Evolutionary conservation across 176 grass and related monocot species (phyloP).

Genomic region (Oryza longistaminata): DNA sequence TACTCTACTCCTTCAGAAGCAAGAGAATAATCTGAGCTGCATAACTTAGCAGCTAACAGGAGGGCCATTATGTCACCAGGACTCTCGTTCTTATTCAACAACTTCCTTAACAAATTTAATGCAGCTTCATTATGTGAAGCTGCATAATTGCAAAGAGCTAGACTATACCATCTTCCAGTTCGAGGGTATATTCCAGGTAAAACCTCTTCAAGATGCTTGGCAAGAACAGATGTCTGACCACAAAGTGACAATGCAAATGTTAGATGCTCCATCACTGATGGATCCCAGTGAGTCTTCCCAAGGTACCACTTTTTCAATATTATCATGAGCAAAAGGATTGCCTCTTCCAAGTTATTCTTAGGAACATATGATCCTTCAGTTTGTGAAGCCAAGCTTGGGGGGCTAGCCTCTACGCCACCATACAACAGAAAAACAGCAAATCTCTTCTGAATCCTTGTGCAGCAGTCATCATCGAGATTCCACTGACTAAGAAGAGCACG

Average conservation of each 20-base stretch:
- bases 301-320: slow-evolving; percentile 81
- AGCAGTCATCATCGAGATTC: slow-evolving; percentile 91
- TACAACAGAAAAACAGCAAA: slow-evolving; percentile 89
- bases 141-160: slow-evolving; percentile 79
- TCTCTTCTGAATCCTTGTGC: slow-evolving; percentile 86
- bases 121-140: slow-evolving; percentile 63
- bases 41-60: slow-evolving; percentile 88
- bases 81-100: slow-evolving; percentile 76
- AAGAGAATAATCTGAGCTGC: slow-evolving; percentile 57
- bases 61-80: slow-evolving; percentile 72
- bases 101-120: slow-evolving; percentile 82
- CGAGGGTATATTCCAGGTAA: slow-evolving; percentile 85
- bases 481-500: slow-evolving; percentile 90
- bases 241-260: slow-evolving; percentile 88
- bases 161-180: slow-evolving; percentile 77
- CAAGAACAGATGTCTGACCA: slow-evolving; percentile 77
- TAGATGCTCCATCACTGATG: slow-evolving; percentile 84
- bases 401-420: slow-evolving; percentile 69
- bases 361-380: slow-evolving; percentile 87
- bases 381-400: slow-evolving; percentile 83
- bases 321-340: slow-evolving; percentile 90
- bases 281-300: slow-evolving; percentile 85
- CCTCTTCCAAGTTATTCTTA: slow-evolving; percentile 94
- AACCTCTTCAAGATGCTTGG: slow-evolving; percentile 76
- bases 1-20: slow-evolving; percentile 83